Base-by-base conservation (phyloP, 2,329 filamentous ascomycete species). In the Clonostachys rosea region DNA sequence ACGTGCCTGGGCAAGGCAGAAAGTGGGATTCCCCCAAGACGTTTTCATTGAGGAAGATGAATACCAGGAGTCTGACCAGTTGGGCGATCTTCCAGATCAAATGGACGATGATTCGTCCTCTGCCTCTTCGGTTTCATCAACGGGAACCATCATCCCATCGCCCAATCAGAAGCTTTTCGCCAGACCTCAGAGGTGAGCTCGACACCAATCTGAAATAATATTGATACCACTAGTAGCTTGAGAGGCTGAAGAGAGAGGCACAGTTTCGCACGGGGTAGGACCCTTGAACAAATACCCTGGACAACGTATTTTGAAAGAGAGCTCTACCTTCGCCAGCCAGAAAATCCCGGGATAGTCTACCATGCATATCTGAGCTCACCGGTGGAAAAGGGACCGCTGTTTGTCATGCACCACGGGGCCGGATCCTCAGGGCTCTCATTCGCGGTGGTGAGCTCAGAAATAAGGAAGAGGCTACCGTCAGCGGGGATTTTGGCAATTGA, bases 361-460 rank as follows among this genome's bases (percentile, higher is more conserved):
- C 94, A 99, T 71, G 88, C 82, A 48, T 97, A 97, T 65, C 75
- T 97, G 40, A 96, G 84, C 17, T 90, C 91, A 1, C 91, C 92
- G 9, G 77, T 78, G 40, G 83, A 78, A 36, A 78, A 79, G 51
- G 89, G 87, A 0, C 91, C 92, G 1, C 74, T 99, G 6, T 91
- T 99, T 65, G 86, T 97, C 50, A 89, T 88, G 68, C 94, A 99
- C 62, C 94, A 99, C 68, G 94, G 94, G 37, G 94, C 89, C 39
- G 94, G 94, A 14, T 95, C 91, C 5, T 96, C 91, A 1, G 95
- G 88, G 7, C 79, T 97, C 49, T 95, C 91, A 3, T 99, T 97
- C 67, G 91, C 91, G 6, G 76, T 89, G 5, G 83, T 95, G 50
- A 83, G 86, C 3, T 76, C 81, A 41, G 87, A 95, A 62, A 83